phyloP scores from a whole-genome alignment of 768 basidiomycete species.

The Clavulina sp. region DNA sequence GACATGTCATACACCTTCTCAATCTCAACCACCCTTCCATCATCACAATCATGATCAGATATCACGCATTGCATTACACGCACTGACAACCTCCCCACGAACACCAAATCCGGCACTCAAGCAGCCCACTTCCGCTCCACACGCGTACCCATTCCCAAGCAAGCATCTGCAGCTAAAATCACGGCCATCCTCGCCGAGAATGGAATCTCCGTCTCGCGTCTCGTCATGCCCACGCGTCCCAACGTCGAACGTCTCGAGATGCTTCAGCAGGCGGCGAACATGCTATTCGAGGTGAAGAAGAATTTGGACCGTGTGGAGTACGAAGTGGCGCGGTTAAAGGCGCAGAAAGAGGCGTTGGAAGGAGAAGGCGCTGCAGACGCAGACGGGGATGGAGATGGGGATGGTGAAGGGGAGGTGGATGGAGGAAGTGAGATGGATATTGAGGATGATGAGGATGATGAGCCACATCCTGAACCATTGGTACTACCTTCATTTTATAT shows the following conservation, averaged over 20 bases:
- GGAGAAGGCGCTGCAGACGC: constrained; percentile 27
- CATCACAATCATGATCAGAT: not conserved
- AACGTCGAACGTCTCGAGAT: constrained; percentile 60
- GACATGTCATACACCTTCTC: not conserved
- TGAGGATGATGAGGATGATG: too few relatives aligned
- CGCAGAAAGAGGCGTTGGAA: constrained; percentile 36
- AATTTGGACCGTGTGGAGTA: constrained; percentile 71
- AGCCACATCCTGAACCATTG: too few relatives aligned
- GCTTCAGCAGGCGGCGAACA: constrained; percentile 50
- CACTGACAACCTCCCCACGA: constrained; percentile 31
- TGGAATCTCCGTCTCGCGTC: constrained; percentile 46
- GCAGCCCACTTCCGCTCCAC: constrained; percentile 75
- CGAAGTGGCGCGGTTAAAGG: constrained; percentile 58
- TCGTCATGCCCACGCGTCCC: constrained; percentile 88
- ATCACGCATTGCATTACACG: constrained; percentile 52
- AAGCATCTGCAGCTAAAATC: constrained; percentile 56
- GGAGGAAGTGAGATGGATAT: not conserved
- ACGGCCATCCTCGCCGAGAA: constrained; percentile 60
- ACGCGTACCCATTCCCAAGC: constrained; percentile 67
- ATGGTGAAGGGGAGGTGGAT: not conserved
- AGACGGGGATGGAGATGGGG: not conserved
- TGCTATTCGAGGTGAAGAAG: constrained; percentile 79
- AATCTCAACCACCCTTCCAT: too few relatives aligned
- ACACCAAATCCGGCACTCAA: constrained; percentile 57
- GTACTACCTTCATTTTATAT: too few relatives aligned